Percentiles rank a stretch among this genome's conserved stretches.
Evolutionary conservation across 2,329 filamentous ascomycete genomes (phyloP).

Genomic region (Catunica adiposa): DNA sequence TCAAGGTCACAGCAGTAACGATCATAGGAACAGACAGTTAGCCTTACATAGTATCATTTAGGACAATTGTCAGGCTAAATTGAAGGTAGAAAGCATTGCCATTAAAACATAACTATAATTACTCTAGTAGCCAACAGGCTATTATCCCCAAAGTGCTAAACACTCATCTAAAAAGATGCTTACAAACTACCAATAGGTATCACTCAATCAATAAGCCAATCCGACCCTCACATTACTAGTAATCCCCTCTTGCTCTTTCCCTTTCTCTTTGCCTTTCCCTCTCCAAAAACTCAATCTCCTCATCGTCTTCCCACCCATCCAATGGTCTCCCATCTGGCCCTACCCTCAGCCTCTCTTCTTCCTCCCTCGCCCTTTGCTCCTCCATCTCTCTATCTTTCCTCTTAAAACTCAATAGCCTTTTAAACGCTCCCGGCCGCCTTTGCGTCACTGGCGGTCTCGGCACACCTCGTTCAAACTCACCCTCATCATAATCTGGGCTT

Average conservation of each 20-base stretch:
- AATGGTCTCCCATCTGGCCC: not conserved
- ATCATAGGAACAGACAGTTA: too few species aligned
- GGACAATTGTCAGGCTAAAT: too few species aligned
- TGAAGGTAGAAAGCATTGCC: not conserved
- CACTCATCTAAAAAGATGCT: not conserved
- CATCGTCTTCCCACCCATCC: not conserved
- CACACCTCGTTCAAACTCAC: slow-evolving; percentile 1
- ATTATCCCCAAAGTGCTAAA: not conserved
- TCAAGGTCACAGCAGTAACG: too few species aligned
- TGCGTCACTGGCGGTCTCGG: not conserved
- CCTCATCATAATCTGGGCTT: slow-evolving; percentile 5
- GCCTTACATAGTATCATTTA: too few species aligned
- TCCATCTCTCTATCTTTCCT: slow-evolving; percentile 4
- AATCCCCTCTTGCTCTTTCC: not conserved
- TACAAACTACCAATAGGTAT: not conserved
- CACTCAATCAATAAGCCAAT: not conserved
- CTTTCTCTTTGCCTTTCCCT: not conserved
- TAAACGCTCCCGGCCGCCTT: slow-evolving; percentile 4
- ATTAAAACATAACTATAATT: not conserved
- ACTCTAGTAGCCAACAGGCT: not conserved
- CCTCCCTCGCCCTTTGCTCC: not conserved
- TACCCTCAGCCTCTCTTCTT: not conserved
- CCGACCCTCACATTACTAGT: not conserved
- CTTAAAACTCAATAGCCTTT: slow-evolving; percentile 7
- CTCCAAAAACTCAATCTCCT: not conserved